Conservation (phyloP, 306 rosid species). For the Vigna angularis region DNA sequence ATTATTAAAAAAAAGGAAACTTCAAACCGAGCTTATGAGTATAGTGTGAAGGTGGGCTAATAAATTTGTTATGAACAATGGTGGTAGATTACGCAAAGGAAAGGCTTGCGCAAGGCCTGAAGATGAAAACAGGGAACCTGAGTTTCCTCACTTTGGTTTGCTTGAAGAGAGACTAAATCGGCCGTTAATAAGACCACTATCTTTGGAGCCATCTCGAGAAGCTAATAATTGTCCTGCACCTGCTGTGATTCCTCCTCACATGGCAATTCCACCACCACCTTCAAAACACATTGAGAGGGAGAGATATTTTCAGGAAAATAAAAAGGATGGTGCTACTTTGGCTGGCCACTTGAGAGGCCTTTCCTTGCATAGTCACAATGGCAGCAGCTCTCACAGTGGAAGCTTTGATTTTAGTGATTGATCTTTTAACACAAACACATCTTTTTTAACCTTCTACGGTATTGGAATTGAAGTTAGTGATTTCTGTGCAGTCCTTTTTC, state of each 20-base stretch:
- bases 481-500: conserved; percentile 33
- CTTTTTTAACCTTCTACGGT: conserved; percentile 8
- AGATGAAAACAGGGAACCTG: conserved; percentile 64
- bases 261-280: conserved; percentile 91
- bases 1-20: background rate
- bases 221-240: conserved; percentile 48
- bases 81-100: conserved; percentile 88
- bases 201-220: conserved; percentile 56
- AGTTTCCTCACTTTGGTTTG: conserved; percentile 57
- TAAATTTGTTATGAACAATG: conserved; percentile 8
- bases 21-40: background rate
- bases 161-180: conserved; percentile 77
- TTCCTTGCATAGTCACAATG: conserved; percentile 77
- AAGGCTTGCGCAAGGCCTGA: conserved; percentile 86
- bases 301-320: conserved; percentile 80
- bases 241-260: conserved; percentile 39
- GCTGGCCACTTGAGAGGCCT: conserved; percentile 74
- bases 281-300: conserved; percentile 87
- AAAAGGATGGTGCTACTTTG: conserved; percentile 64
- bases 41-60: background rate
- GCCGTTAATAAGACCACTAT: conserved; percentile 78
- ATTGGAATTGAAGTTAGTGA: conserved; percentile 28
- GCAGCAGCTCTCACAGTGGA: conserved; percentile 87
- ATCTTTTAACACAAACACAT: conserved; percentile 33
- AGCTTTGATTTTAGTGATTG: conserved; percentile 86